Base-by-base conservation (phyloP, 257 asterid genomes). In the Cruciata laevipes region DNA sequence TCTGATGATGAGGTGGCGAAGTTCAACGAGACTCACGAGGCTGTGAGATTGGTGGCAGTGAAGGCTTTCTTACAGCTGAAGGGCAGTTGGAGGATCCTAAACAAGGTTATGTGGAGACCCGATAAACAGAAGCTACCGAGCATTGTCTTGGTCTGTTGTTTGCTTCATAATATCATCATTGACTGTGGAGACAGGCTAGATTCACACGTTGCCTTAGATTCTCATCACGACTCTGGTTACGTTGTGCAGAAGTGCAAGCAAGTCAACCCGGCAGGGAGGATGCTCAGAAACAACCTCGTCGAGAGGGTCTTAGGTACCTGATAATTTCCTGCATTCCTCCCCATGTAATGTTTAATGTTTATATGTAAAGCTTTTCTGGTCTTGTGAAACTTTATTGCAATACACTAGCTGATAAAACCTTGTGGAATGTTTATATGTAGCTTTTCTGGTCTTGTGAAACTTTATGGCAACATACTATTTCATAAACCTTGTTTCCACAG, bases 21-120 rank as follows among this genome's bases (percentile, higher is more conserved):
- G 72, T 76, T 90, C 67, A 90, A 85, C 73, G 70, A 12, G 42
- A 63, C 37, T 71, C 88, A 88, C 49, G 95, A 83, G 76, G 75
- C 72, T 23, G 89, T 89, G 10, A 80, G 87, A 63, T 71, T 75
- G 14, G 78, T 83, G 25, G 92, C 91, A 18, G 83, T 72, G 16
- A 79, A 73, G 79, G 96, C 97, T 0, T 94, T 94, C 73, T 76
- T 85, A 0, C 84, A 71, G 70, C 80, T 94, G 75, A 94, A 94
- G 81, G 97, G 99, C 10, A 87, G 95, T 42, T 90, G 97, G 97
- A 88, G 97, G 81, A 94, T 90, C 62, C 92, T 94, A 17, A 88
- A 85, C 77, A 94, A 94, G 88, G 99, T 94, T 24, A 90, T 94
- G 97, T 88, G 99, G 97, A 75, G 97, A 65, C 99, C 99, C 0